phyloP scores from a whole-genome alignment of 2,329 filamentous ascomycete genomes.

The Raffaelea albimanens region DNA sequence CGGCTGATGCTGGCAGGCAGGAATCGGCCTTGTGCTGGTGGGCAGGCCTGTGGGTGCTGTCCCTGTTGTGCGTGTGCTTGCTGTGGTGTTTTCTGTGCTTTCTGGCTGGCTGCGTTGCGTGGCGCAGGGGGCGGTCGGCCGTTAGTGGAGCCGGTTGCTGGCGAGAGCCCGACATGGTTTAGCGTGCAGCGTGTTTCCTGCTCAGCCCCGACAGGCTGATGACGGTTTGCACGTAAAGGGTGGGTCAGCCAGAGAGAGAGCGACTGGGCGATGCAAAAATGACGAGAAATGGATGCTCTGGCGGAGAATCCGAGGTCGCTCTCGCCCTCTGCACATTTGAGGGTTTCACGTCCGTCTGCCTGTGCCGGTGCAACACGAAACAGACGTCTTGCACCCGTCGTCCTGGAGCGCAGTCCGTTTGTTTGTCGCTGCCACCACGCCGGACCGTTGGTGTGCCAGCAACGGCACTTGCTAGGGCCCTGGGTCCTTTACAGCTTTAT shows the following conservation, averaged over 20 bases:
- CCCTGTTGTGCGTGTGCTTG: neutral
- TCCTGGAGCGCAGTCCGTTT: too few species aligned
- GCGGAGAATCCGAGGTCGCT: too few species aligned
- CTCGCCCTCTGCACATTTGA: too few species aligned
- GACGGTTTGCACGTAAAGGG: neutral
- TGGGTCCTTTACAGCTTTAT: too few species aligned
- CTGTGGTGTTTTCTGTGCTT: neutral
- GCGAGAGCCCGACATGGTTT: slow-evolving; percentile 7
- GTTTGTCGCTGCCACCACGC: too few species aligned
- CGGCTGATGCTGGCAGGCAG: neutral
- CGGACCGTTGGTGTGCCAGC: too few species aligned
- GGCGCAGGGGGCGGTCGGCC: slow-evolving; percentile 8
- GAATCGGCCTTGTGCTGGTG: slow-evolving; percentile 9
- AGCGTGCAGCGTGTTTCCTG: slow-evolving; percentile 2
- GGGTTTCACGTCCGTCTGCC: too few species aligned
- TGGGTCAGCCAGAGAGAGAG: neutral
- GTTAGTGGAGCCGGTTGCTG: slow-evolving; percentile 3
- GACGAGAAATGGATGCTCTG: too few species aligned
- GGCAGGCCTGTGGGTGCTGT: neutral
- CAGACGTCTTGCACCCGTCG: too few species aligned
- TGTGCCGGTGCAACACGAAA: too few species aligned
- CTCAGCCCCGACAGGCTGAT: slow-evolving; percentile 11
- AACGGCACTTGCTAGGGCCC: too few species aligned
- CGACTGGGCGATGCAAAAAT: too few species aligned
- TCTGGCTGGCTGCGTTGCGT: slow-evolving; percentile 2